Conservation (phyloP, 345 rosid genomes). For the Gossypium bickii region DNA sequence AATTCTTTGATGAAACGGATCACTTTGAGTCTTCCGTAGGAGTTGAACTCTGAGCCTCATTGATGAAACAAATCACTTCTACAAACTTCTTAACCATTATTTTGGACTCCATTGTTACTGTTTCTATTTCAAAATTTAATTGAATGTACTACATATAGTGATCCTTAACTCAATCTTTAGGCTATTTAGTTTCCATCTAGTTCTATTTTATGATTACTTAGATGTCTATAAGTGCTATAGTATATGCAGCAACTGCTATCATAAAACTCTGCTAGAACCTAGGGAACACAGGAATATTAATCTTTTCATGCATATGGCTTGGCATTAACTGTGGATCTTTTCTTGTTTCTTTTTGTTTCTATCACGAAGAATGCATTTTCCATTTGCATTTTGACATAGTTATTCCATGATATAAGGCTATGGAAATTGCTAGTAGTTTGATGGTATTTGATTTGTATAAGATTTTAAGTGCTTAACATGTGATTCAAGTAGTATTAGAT, state of each 20-base stretch:
- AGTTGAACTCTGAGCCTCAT: background rate
- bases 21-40: background rate
- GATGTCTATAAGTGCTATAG: background rate
- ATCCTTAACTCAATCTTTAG: background rate
- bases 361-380: background rate
- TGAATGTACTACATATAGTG: background rate
- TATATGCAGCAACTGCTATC: background rate
- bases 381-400: background rate
- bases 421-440: background rate
- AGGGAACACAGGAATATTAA: background rate
- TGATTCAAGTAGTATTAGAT: background rate
- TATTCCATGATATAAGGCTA: background rate
- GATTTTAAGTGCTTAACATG: background rate
- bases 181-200: no score
- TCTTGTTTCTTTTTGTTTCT: background rate
- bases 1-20: background rate
- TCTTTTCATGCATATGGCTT: background rate
- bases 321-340: background rate
- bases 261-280: background rate
- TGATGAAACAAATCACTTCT: background rate
- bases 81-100: background rate
- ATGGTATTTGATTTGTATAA: background rate
- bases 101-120: background rate
- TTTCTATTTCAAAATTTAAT: background rate
- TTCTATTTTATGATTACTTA: background rate